phyloP scores from a whole-genome alignment of 2,329 filamentous ascomycete species.

The Sporothrix pseudoabietina region DNA sequence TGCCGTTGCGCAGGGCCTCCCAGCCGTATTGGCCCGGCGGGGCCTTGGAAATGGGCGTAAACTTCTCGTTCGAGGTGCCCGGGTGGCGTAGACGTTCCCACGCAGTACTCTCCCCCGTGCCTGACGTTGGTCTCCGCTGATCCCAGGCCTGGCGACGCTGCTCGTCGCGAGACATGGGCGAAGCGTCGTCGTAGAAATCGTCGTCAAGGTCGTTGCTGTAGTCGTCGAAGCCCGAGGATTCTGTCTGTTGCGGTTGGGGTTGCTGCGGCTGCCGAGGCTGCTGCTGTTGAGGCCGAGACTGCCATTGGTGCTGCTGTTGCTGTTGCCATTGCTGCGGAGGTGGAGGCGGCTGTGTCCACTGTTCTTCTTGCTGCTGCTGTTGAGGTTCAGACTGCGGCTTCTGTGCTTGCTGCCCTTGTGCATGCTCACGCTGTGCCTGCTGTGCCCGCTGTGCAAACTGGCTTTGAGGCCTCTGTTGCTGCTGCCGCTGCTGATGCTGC shows the following conservation, averaged over 20 bases:
- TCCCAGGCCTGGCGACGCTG: conserved; percentile 21
- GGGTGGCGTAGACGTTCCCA: conserved; percentile 36
- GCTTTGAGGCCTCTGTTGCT: background rate
- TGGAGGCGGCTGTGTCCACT: too few species aligned
- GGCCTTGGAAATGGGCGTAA: background rate
- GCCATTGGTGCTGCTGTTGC: conserved; percentile 4
- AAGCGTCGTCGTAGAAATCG: conserved; percentile 34
- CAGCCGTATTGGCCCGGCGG: conserved; percentile 13
- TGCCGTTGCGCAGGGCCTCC: conserved; percentile 14
- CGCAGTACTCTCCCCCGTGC: conserved; percentile 26
- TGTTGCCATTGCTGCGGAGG: conserved; percentile 5
- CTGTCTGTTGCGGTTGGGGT: background rate
- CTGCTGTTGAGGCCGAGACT: too few species aligned
- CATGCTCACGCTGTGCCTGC: background rate
- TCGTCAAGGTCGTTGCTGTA: conserved; percentile 12
- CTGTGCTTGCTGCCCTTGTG: background rate
- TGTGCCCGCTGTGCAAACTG: background rate
- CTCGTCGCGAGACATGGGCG: conserved; percentile 32
- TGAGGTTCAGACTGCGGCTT: background rate
- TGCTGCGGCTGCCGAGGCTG: background rate
- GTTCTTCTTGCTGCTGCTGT: background rate
- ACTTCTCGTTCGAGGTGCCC: background rate
- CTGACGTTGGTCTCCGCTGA: conserved; percentile 10
- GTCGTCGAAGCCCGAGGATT: background rate
- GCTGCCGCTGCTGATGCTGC: background rate